Conservation (phyloP, 768 basidiomycete genomes). For the Leccinum sublutescens region DNA sequence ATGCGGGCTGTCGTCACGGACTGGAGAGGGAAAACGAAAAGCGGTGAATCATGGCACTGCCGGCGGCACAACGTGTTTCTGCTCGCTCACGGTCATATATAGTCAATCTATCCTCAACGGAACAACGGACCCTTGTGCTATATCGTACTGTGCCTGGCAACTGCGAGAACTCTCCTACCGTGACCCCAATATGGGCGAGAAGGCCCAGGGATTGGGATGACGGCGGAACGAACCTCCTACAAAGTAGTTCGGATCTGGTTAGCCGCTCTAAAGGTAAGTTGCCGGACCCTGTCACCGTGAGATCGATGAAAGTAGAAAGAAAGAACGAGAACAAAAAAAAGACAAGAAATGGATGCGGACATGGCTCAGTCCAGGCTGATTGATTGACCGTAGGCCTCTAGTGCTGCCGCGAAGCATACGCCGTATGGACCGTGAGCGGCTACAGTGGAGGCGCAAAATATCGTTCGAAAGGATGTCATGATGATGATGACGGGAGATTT, state of each 20-base stretch:
- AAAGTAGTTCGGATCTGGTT: background rate
- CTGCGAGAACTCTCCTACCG: conserved; percentile 2
- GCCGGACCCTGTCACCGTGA: conserved; percentile 4
- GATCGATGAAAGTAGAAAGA: background rate
- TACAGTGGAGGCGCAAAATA: background rate
- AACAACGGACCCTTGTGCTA: background rate
- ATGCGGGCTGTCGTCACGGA: background rate
- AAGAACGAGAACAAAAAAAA: background rate
- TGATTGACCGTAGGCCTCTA: background rate
- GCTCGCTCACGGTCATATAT: background rate
- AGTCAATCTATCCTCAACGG: background rate
- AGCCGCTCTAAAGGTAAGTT: conserved; percentile 2
- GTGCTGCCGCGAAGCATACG: background rate
- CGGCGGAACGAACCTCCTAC: background rate
- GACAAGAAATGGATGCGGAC: background rate
- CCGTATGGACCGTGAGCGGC: background rate
- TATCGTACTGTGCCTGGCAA: conserved; percentile 17
- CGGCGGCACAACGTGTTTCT: background rate
- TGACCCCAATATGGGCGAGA: background rate
- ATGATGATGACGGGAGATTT: background rate
- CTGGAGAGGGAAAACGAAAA: background rate
- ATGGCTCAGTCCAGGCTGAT: conserved; percentile 9
- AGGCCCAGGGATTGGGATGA: background rate
- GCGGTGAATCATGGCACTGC: conserved; percentile 4
- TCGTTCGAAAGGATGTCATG: background rate